phyloP scores from a whole-genome alignment of 2,329 filamentous ascomycete genomes.

The Curvularia sp. region DNA sequence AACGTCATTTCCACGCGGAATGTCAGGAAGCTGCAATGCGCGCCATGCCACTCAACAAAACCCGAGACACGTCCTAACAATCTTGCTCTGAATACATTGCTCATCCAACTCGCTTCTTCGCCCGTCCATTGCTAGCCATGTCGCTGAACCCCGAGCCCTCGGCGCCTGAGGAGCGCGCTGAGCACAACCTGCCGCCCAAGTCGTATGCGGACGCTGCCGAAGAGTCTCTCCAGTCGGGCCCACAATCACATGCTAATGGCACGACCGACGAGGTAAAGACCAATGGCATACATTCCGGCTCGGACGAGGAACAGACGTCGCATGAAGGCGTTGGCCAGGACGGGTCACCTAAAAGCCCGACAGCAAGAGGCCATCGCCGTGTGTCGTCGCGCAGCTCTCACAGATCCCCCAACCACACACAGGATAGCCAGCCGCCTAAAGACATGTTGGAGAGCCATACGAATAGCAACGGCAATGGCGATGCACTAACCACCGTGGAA shows the following conservation, averaged over 20 bases:
- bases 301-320: constrained; percentile 21
- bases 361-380: constrained; percentile 36
- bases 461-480: constrained; percentile 55
- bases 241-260: constrained; percentile 34
- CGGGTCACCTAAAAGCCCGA: constrained; percentile 44
- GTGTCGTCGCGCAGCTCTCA: constrained; percentile 43
- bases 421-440: constrained; percentile 33
- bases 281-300: constrained; percentile 24
- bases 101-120: constrained; percentile 6
- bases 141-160: constrained; percentile 54
- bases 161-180: constrained; percentile 49
- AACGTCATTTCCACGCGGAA: constrained; percentile 30
- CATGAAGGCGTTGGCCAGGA: constrained; percentile 47
- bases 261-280: constrained; percentile 25
- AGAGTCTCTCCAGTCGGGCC: constrained; percentile 39
- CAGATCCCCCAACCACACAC: constrained; percentile 40
- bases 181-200: constrained; percentile 52
- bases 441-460: constrained; percentile 55
- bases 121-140: constrained; percentile 39
- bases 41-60: constrained; percentile 34
- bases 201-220: constrained; percentile 55
- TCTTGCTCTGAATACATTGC: constrained; percentile 9
- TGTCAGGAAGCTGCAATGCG: constrained; percentile 31
- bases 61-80: constrained; percentile 15
- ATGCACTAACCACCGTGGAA: constrained; percentile 56